These are phyloP conservation scores for Tilletiaria anomala DNA, from an alignment of 1,284 basidiomycete species.

Conservation along the genomic window DNA sequence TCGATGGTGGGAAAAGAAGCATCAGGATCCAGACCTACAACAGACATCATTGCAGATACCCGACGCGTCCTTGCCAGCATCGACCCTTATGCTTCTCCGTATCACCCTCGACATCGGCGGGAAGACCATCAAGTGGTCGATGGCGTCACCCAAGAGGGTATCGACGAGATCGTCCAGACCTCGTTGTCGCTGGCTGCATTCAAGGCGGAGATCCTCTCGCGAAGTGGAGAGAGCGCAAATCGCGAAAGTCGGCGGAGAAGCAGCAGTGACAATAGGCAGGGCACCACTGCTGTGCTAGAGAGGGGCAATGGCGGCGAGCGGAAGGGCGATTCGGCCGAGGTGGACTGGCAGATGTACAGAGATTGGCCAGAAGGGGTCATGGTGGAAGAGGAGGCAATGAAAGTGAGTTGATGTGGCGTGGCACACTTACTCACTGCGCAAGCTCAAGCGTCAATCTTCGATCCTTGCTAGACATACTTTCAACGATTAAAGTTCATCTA, in stretches of 20 bases:
- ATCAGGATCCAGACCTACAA: too few species aligned
- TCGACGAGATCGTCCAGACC: background rate
- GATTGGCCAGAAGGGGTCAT: background rate
- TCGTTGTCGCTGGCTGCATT: constrained; percentile 4
- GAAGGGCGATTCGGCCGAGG: too few species aligned
- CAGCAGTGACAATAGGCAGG: too few species aligned
- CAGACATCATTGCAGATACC: background rate
- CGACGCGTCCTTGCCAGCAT: background rate
- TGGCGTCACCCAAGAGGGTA: background rate
- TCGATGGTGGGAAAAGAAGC: too few species aligned
- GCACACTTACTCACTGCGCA: too few species aligned
- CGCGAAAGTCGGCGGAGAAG: too few species aligned
- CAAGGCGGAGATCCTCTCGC: constrained; percentile 2
- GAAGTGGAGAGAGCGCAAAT: too few species aligned
- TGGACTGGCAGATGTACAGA: background rate
- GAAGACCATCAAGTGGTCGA: background rate
- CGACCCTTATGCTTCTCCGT: background rate
- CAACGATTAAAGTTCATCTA: background rate
- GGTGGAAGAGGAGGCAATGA: background rate
- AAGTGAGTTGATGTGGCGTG: too few species aligned
- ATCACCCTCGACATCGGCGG: background rate
- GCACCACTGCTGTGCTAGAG: too few species aligned
- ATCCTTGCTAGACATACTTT: too few species aligned
- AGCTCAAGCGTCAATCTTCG: too few species aligned
- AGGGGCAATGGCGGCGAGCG: too few species aligned